Base-by-base conservation (phyloP, 192 early-diverging fungal species). In the Backusella tuberculispora region DNA sequence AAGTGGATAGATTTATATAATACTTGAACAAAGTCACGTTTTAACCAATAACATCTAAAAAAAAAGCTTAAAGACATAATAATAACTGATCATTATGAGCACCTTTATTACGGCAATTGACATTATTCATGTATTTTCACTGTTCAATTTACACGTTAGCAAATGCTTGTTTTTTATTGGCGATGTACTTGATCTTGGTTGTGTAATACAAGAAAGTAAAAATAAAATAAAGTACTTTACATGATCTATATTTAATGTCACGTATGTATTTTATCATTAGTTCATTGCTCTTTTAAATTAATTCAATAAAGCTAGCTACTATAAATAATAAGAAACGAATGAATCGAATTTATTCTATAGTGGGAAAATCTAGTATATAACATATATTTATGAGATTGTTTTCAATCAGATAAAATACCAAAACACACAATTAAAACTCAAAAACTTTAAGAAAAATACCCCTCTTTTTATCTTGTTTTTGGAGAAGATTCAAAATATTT, bases 191-290 rank as follows among this genome's bases (percentile, higher is more conserved):
- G 1, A 17, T 12, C 21, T 13, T 8, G 21, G 0, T 9, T 60
- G 48, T 50, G 53, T 60, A 19, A 60, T 60, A 60, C 53, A 60
- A 26, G 26, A 60, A 60, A 12, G 26, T 60, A 60, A 60, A 50
- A 50, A 47, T 19, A 53, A 53, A 53, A 6, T 24, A 24, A 19
- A 21, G 26, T 60, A 4, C 5, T 34, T 34, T 24, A 60, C 21
- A 26, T 60, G 53, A 60, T 60, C 48, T 50, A 4, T 46, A 46
- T 46, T 46, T 9, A 26, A 3, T 10, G 53, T 26, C 21, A 26
- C 10, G 21, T 60, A 60, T 14, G 21, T 24, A 10, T 60, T 10
- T 60, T 56, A 26, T 60, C 53, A 60, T 26, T 19, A 60, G 53
- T 29, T 3, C 53, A 60, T 26, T 26, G 29, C 53, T 26, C 9